Evolutionary conservation across 1,284 basidiomycete species (phyloP).

Genomic region (Entoloma clypeatum): DNA sequence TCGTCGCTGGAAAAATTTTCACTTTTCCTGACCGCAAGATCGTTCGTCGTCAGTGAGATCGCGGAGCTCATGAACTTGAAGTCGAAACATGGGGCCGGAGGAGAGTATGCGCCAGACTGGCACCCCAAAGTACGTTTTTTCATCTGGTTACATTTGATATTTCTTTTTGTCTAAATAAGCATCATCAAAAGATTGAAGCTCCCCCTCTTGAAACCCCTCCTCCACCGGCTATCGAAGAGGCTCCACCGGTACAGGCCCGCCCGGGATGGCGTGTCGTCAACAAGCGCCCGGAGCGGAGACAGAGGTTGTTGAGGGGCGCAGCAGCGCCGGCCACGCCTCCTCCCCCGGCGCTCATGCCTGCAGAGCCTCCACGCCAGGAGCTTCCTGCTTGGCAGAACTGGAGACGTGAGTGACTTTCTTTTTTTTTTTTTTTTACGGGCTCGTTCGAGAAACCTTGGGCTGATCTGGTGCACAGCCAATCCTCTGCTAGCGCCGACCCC

Average conservation of each 20-base stretch:
- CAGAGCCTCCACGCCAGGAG: slow-evolving; percentile 43
- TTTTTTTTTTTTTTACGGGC: slow-evolving; percentile 5
- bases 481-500: slow-evolving; percentile 49
- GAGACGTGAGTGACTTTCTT: slow-evolving; percentile 43
- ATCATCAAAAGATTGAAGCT: neutral
- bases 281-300: slow-evolving; percentile 52
- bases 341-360: slow-evolving; percentile 36
- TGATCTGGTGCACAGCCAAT: slow-evolving; percentile 40
- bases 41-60: slow-evolving; percentile 52
- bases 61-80: slow-evolving; percentile 73
- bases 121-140: slow-evolving; percentile 43
- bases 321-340: slow-evolving; percentile 40
- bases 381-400: slow-evolving; percentile 74
- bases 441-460: no score
- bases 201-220: slow-evolving; percentile 11
- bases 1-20: slow-evolving; percentile 4
- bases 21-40: neutral
- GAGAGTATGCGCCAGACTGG: slow-evolving; percentile 69
- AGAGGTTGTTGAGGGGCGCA: slow-evolving; percentile 32
- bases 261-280: slow-evolving; percentile 71
- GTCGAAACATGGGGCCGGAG: slow-evolving; percentile 67
- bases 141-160: no score
- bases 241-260: slow-evolving; percentile 45
- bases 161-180: no score
- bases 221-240: slow-evolving; percentile 26